phyloP scores from a whole-genome alignment of 2,329 filamentous ascomycete genomes.

The Venturia aucupariae region DNA sequence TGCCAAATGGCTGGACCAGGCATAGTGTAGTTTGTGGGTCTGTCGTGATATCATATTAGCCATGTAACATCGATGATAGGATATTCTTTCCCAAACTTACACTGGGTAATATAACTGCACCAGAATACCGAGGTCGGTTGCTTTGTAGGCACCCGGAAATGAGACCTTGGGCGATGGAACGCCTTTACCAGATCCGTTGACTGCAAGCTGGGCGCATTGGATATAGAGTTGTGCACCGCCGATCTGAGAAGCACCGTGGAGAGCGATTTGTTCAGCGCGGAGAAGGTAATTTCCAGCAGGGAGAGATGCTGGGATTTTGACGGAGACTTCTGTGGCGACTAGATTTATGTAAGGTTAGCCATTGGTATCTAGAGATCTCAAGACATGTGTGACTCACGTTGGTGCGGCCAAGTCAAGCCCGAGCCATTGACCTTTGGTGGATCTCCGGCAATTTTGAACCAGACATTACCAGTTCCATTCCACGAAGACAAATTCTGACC shows the following conservation, averaged over 20 bases:
- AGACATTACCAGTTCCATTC: constrained; percentile 5
- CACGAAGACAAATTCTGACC: not conserved
- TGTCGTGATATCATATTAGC: not conserved
- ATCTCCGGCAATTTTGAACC: constrained; percentile 14
- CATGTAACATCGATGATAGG: not conserved
- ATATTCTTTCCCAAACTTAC: not conserved
- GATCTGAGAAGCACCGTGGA: constrained; percentile 9
- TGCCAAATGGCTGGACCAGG: constrained; percentile 10
- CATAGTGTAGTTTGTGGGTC: constrained; percentile 6
- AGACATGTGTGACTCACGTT: not conserved
- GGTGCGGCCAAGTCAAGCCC: not conserved
- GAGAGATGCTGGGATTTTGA: constrained; percentile 11
- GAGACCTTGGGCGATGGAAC: constrained; percentile 18
- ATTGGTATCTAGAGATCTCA: not conserved
- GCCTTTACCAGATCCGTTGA: constrained; percentile 18
- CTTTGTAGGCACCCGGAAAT: constrained; percentile 18
- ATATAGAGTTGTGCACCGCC: constrained; percentile 15
- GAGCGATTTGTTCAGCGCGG: constrained; percentile 16
- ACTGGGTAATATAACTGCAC: constrained; percentile 10
- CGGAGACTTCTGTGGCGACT: constrained; percentile 2
- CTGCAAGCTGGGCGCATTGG: constrained; percentile 18
- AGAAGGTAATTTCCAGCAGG: constrained; percentile 17
- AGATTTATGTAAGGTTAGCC: no score
- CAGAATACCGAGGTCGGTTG: constrained; percentile 8
- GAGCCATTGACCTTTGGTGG: constrained; percentile 5